These are phyloP conservation scores for Botrytis cinerea DNA, from an alignment of 2,329 filamentous ascomycete genomes.

Conservation along the genomic window DNA sequence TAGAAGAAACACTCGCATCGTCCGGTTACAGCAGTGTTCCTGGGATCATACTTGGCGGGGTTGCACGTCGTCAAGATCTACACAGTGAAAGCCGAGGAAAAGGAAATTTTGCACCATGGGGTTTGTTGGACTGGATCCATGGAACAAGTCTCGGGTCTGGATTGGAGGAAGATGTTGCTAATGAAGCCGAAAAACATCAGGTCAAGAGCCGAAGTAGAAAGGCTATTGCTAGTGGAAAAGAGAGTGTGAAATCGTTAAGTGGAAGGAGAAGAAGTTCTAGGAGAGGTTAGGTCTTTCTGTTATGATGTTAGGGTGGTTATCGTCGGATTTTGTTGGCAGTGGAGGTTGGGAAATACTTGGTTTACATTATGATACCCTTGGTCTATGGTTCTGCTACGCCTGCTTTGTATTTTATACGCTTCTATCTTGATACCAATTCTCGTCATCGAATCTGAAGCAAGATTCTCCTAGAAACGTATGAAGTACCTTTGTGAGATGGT, in stretches of 20 bases:
- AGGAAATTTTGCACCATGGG: slow-evolving; percentile 64
- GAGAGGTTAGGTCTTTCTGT: slow-evolving; percentile 25
- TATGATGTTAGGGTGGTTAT: neutral
- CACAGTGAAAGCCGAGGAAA: slow-evolving; percentile 59
- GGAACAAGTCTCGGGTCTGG: slow-evolving; percentile 58
- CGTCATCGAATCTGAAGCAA: neutral
- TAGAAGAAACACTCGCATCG: slow-evolving; percentile 67
- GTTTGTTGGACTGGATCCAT: slow-evolving; percentile 61
- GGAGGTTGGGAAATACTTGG: neutral
- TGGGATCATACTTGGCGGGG: slow-evolving; percentile 53
- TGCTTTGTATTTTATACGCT: neutral
- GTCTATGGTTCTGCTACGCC: neutral
- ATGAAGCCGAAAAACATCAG: slow-evolving; percentile 57
- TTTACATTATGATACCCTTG: neutral
- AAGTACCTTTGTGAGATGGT: neutral
- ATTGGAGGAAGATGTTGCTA: slow-evolving; percentile 55
- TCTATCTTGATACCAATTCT: neutral
- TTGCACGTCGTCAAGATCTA: slow-evolving; percentile 53
- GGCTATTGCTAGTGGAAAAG: slow-evolving; percentile 42
- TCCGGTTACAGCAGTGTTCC: slow-evolving; percentile 66
- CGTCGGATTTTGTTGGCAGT: neutral
- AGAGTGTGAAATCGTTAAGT: slow-evolving; percentile 37
- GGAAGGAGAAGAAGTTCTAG: slow-evolving; percentile 34
- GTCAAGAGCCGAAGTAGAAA: slow-evolving; percentile 47
- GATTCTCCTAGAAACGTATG: neutral